Evolutionary conservation across 371 early-diverging fungal species (phyloP), one percentile per base, ranked within the genome.

Genomic region (Lichtheimia hyalospora): DNA sequence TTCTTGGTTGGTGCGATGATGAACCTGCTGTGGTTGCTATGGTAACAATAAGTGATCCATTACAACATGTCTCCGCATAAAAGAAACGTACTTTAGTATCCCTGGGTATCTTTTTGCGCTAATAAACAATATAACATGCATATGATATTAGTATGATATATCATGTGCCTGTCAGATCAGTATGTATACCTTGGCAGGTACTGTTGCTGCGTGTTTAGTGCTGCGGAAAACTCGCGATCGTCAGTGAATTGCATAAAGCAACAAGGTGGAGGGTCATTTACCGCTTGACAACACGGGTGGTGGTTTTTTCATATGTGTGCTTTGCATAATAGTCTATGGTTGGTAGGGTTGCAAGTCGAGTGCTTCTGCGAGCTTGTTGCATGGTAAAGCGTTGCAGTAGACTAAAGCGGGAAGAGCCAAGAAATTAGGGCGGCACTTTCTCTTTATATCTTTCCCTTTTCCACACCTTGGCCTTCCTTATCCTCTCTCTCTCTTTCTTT

Each of bases 341-440:
- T 13, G 24, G 20, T 15, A 23, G 10, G 21, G 1, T 23, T 23
- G 52, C 52, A 15, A 25, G 15, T 5, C 52, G 25, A 20, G 25
- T 25, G 5, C 52, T 23, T 51, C n/a, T 51, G 24, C 52, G 20
- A 15, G 25, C 52, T 25, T 51, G 24, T 51, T 51, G 24, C 52
- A 51, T 51, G 21, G 46, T 46, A 18, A 18, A 34, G n/a, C 16
- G 46, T 5, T 21, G 46, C 21, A 46, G n/a, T 16, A 16, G 10
- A 46, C 18, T 7, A 21, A 46, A 46, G 16, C n/a, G n/a, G 21
- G 15, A 16, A 46, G 21, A 21, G 46, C n/a, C 46, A 46, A 46
- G 46, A 46, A 46, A 46, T 46, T n/a, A 46, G 10, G n/a, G 18
- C 46, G 46, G 21, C 46, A 21, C 21, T 21, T 46, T 46, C 46